Conservation (phyloP, 768 basidiomycete species). For the Mycena crocata region DNA sequence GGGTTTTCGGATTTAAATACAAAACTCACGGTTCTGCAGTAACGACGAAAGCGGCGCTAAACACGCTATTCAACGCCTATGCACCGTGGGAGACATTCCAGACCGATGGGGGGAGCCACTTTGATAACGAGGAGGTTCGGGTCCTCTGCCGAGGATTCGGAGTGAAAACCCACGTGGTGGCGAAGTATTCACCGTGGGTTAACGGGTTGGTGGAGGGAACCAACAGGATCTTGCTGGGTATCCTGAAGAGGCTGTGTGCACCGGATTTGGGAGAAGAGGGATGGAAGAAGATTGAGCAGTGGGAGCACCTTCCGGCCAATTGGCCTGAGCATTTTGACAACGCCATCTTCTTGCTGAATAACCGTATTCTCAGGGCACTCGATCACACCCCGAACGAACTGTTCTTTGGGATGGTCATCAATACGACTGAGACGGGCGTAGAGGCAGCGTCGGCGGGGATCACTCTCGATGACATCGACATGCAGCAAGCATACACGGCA, state of each 20-base stretch:
- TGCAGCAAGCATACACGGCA: constrained; percentile 42
- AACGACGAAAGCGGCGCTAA: not conserved
- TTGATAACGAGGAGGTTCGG: not conserved
- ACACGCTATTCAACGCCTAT: not conserved
- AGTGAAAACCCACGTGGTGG: not conserved
- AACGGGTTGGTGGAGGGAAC: no score
- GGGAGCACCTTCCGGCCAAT: not conserved
- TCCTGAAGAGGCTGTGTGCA: not conserved
- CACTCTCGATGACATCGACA: constrained; percentile 12
- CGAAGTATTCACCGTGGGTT: not conserved
- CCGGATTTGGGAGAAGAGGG: not conserved
- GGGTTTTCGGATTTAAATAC: not conserved
- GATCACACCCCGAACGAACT: no score
- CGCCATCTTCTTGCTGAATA: not conserved
- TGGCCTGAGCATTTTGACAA: not conserved
- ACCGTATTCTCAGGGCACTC: no score
- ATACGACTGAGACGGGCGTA: no score
- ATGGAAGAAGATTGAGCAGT: not conserved
- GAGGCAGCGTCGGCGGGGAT: not conserved
- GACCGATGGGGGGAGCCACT: not conserved
- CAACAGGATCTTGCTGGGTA: not conserved
- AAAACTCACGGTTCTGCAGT: not conserved
- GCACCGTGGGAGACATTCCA: no score
- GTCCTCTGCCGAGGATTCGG: not conserved
- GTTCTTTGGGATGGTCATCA: no score